Evolutionary conservation across 352 stramenopile species (phyloP), one percentile per base, ranked within the genome.

Genomic region (Globisporangium perplexum): DNA sequence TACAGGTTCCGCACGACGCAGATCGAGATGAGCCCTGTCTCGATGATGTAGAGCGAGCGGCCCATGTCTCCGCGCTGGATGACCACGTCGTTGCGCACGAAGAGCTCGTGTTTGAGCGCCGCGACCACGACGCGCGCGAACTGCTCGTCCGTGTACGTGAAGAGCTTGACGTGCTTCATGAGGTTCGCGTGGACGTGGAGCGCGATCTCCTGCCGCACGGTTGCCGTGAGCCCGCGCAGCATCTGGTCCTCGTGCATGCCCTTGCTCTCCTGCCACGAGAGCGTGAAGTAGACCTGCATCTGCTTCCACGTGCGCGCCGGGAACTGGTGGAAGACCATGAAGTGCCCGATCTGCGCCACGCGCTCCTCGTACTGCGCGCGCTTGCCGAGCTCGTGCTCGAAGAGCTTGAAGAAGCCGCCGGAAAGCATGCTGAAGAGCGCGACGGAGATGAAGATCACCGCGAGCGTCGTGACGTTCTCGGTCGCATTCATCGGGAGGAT

Each of bases 391-490:
- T 88, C 75, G 60, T 81, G 82, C 53, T 88, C 77, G 46, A 87
- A 83, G 18, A 86, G 69, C 47, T 86, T 76, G 57, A 77, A 83
- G 43, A 88, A 86, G 8, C 74, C 76, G 22, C 77, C 78, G 1
- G 81, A 86, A 30, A 91, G 73, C 59, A 91, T 82, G 30, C 81
- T 78, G 50, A 89, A 91, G n/a, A 84, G 64, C 31, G 48, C 65
- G 45, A 91, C 66, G 0, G 77, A 87, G 28, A 88, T 59, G 20
- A 90, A 69, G 43, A 91, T 88, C 23, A 91, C 71, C 6, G 66
- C 59, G 39, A 83, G 72, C 2, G 63, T 71, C 14, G 66, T 69
- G 22, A 74, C 36, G 31, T 68, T 88, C 63, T 92, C 78, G 23
- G 63, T 59, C 3, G 72, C 74, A 50, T 89, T 89, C 65, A 78